Conservation (phyloP, 2,329 filamentous ascomycete genomes). For the Xylaria multiplex region DNA sequence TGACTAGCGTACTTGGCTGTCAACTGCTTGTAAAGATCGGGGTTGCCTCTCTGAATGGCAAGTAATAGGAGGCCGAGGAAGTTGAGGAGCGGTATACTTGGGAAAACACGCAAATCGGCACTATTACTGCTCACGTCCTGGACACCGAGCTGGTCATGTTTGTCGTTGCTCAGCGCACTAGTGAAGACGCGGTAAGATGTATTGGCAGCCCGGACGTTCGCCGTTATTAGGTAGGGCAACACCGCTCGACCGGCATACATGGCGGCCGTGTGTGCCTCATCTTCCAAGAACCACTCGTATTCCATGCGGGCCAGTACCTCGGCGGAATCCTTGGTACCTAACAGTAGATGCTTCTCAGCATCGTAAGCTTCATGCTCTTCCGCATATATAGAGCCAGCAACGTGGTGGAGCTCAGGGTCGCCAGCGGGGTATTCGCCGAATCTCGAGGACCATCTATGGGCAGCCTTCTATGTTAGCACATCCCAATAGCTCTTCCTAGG, state of each 20-base stretch:
- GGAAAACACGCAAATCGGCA: conserved; percentile 83
- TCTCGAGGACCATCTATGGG: conserved; percentile 79
- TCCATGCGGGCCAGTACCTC: conserved; percentile 83
- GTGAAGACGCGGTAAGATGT: conserved; percentile 82
- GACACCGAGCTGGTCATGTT: conserved; percentile 68
- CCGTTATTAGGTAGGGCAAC: conserved; percentile 88
- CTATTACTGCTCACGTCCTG: conserved; percentile 82
- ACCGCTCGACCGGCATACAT: conserved; percentile 87
- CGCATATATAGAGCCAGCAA: conserved; percentile 87
- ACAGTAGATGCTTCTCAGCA: conserved; percentile 86
- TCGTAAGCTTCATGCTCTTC: conserved; percentile 93
- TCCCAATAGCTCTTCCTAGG: conserved; percentile 16
- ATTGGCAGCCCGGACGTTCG: conserved; percentile 90
- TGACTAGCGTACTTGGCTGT: conserved; percentile 82
- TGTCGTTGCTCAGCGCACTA: conserved; percentile 67
- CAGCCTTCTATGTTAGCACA: conserved; percentile 29
- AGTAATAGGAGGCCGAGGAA: conserved; percentile 88
- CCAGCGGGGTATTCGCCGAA: conserved; percentile 88
- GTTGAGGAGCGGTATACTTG: conserved; percentile 92
- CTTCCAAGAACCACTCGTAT: conserved; percentile 92
- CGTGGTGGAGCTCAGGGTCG: conserved; percentile 94
- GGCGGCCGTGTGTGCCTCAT: conserved; percentile 87
- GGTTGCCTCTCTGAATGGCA: conserved; percentile 79
- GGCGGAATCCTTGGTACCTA: conserved; percentile 90
- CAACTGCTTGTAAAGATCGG: conserved; percentile 84